Percentiles rank a stretch among this genome's conserved stretches.
Conservation (phyloP, 164 flowering plant species). For the Tetrastigma voinierianum region DNA sequence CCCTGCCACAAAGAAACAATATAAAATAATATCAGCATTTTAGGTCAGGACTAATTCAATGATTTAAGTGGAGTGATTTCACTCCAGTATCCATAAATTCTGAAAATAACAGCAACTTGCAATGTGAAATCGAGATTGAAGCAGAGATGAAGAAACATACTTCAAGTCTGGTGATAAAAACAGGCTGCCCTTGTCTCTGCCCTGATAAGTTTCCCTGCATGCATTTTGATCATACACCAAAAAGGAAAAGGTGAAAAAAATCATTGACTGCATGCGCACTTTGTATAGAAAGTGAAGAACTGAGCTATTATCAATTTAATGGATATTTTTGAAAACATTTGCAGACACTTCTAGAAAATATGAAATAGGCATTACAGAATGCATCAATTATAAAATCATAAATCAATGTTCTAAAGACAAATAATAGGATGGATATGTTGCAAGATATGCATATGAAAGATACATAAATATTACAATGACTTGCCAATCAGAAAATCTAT, state of each 20-base stretch:
- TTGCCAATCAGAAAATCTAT: no score
- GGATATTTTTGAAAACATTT: no score
- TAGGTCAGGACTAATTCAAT: no score
- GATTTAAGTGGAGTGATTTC: no score
- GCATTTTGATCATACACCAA: conserved; percentile 6
- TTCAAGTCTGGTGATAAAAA: conserved; percentile 83
- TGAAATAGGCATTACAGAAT: background rate
- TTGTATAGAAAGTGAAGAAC: background rate
- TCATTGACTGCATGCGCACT: conserved; percentile 1
- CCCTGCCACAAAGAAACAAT: conserved; percentile 55
- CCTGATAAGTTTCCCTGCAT: conserved; percentile 73
- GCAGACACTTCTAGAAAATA: background rate
- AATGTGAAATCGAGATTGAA: background rate
- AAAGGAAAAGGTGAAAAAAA: background rate
- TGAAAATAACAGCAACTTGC: background rate
- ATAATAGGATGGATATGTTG: no score
- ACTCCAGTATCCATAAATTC: background rate
- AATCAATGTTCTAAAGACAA: no score
- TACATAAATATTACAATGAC: no score
- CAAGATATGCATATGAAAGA: no score
- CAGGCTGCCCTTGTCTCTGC: conserved; percentile 79
- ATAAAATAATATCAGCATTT: no score
- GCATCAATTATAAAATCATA: background rate
- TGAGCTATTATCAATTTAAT: background rate
- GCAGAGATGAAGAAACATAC: conserved; percentile 36